Conservation (phyloP, 2,329 filamentous ascomycete genomes). For the Fusarium newnesense region DNA sequence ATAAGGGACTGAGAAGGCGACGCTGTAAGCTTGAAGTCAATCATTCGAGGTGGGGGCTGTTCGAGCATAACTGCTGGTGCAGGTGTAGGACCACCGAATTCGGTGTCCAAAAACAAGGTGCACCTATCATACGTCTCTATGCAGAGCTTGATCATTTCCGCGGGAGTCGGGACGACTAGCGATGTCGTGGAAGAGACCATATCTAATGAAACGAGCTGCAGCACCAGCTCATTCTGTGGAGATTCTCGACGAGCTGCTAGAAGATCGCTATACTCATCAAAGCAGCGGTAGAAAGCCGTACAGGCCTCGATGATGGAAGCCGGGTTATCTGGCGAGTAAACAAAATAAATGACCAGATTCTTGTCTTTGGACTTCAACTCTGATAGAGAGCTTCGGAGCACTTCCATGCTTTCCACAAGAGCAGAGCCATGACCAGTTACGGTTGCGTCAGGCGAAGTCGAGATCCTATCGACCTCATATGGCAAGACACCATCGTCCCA, state of each 20-base stretch:
- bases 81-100: constrained; percentile 63
- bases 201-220: constrained; percentile 79
- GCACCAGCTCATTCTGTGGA: constrained; percentile 72
- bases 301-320: constrained; percentile 76
- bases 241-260: constrained; percentile 55
- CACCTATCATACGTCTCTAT: constrained; percentile 84
- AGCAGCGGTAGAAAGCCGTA: constrained; percentile 77
- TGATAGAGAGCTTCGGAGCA: constrained; percentile 58
- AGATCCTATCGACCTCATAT: constrained; percentile 60
- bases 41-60: constrained; percentile 72
- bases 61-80: constrained; percentile 80
- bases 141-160: constrained; percentile 70
- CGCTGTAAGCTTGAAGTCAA: constrained; percentile 78
- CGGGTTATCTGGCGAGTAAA: constrained; percentile 73
- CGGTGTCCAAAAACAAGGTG: constrained; percentile 54
- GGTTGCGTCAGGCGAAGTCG: constrained; percentile 53
- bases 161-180: constrained; percentile 70
- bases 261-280: constrained; percentile 65
- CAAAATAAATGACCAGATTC: constrained; percentile 80
- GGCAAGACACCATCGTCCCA: constrained; percentile 59
- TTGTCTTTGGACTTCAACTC: constrained; percentile 56
- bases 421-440: constrained; percentile 57
- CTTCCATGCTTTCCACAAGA: constrained; percentile 60
- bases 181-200: constrained; percentile 72
- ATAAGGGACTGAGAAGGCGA: constrained; percentile 78